phyloP scores from a whole-genome alignment of 495 filamentous ascomycete species.

The Cercophora newfieldiana region DNA sequence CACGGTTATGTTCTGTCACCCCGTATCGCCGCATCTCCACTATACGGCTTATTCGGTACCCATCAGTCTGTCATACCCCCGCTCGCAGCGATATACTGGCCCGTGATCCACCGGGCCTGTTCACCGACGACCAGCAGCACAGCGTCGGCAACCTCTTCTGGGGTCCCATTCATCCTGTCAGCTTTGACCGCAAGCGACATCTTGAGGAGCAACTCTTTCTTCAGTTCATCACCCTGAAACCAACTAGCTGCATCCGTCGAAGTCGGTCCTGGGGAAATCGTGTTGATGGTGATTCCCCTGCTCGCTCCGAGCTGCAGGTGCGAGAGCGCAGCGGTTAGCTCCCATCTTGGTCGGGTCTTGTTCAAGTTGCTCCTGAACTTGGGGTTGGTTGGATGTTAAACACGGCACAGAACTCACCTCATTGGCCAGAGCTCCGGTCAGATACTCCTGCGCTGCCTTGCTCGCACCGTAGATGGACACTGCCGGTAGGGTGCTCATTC shows the following conservation, averaged over 20 bases:
- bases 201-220: constrained; percentile 11
- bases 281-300: constrained; percentile 44
- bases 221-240: constrained; percentile 9
- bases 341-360: not conserved
- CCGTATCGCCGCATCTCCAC: too few species aligned
- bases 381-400: too few species aligned
- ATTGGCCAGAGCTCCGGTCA: constrained; percentile 29
- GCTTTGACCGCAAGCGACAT: constrained; percentile 37
- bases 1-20: too few species aligned
- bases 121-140: constrained; percentile 49
- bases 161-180: constrained; percentile 24
- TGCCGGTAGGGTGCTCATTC: constrained; percentile 11
- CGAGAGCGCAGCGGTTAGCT: too few species aligned
- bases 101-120: constrained; percentile 53
- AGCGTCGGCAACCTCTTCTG: constrained; percentile 49
- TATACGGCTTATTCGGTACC: not conserved
- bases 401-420: constrained; percentile 34
- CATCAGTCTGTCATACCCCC: constrained; percentile 37
- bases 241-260: constrained; percentile 27
- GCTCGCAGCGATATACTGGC: constrained; percentile 49
- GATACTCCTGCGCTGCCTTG: constrained; percentile 36
- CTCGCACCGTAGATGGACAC: constrained; percentile 31
- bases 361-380: too few species aligned
- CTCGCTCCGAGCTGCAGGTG: constrained; percentile 36
- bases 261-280: constrained; percentile 38